Evolutionary conservation across 2,329 filamentous ascomycete species (phyloP), one percentile per base, ranked within the genome.

Genomic region (Sporothrix globosa): DNA sequence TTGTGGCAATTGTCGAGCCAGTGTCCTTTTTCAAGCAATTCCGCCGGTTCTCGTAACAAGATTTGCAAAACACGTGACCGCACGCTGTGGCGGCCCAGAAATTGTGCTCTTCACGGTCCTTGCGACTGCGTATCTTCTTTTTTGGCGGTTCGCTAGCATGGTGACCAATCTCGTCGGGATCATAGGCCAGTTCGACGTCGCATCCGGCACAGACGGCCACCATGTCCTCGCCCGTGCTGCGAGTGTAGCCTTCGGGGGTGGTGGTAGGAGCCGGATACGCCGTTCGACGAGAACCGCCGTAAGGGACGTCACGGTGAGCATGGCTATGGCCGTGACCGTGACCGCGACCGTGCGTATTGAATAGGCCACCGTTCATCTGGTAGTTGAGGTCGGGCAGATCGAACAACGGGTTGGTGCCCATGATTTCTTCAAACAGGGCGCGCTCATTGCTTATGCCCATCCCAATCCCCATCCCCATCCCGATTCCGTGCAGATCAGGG

Each of bases 11-110:
- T 34, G 34, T 1, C 34, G 7, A 34, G 24, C 52, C 52, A 14
- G n/a, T 76, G 67, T 76, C 78, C 67, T 77, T 80, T 52, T 74
- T 81, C 9, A 78, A 78, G 3, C 81, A 80, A 34, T 78, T 82
- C 67, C 87, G 82, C 61, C 88, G 85, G 72, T 85, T 83, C 69
- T 90, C 87, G 74, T 83, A 90, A 78, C 88, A 90, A 10, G 82
- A 81, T 71, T 84, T 84, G 78, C 88, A 90, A 76, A 88, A 90
- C 17, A 90, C 88, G 82, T 99, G 96, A 74, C 96, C 96, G 78
- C 96, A 99, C 67, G 86, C 86, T 80, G 94, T 97, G 48, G 96
- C 85, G 0, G 96, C 91, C 93, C 94, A 98, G 73, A 98, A 95
- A 76, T 97, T 91, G 77, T 92, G 90, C 80, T 97, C 93, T 27